Evolutionary conservation across 2,329 filamentous ascomycete genomes (phyloP), one percentile per base, ranked within the genome.

Genomic region (Apiospora arundinis): DNA sequence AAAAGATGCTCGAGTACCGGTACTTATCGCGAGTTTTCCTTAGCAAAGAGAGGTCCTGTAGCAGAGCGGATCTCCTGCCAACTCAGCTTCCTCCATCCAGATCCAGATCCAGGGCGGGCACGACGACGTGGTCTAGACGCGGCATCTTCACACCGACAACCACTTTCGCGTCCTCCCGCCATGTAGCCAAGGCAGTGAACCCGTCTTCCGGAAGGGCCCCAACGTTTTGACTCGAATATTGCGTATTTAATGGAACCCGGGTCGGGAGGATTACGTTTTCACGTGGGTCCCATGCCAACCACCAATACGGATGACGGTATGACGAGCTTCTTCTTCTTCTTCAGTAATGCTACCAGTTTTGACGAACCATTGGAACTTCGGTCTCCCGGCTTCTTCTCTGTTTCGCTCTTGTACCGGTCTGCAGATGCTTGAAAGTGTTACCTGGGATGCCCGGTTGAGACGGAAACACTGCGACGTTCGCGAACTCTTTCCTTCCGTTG

Each of bases 201-300:
- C 52, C 16, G 52, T 28, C 18, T 37, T 21, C 52, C 52, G 52
- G 52, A 18, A 28, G 16, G 12, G 28, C 28, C 56, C 56, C 56
- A 37, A 37, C 56, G 32, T 63, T 40, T 63, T 23, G 18, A 9
- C 56, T 63, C 32, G 32, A 63, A 32, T 63, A 40, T 63, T 63
- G 56, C 56, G 56, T 63, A 63, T 63, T 63, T 21, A 40, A 63
- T 63, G 56, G 28, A 40, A 63, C 56, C 56, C 28, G 32, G 56
- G 28, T 63, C 56, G 32, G 28, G 56, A 23, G n/a, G 28, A 40
- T 63, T 63, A 63, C 56, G 56, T 63, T 40, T 63, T 63, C 32
- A 45, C 56, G 56, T 63, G 56, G 56, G 56, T 63, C 56, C 32
- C 56, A 60, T 63, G 56, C 56, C 56, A 40, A 63, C 56, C 21